Conservation (phyloP, 1,284 basidiomycete genomes). For the Singerocomus inundabilis region DNA sequence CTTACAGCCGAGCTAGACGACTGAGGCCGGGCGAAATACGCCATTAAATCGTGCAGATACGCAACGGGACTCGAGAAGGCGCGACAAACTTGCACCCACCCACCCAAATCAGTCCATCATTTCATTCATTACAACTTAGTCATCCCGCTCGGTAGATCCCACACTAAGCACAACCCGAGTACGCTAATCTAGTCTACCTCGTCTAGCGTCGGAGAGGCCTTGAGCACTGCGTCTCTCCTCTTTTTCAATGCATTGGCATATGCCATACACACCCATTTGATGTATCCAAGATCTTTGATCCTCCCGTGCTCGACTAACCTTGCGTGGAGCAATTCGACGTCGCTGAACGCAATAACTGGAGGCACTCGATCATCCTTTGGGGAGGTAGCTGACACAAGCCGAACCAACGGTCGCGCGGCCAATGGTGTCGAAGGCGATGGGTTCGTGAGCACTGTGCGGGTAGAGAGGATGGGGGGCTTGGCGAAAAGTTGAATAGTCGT, state of each 20-base stretch:
- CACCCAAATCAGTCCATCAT: slow-evolving; percentile 1
- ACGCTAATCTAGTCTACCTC: slow-evolving; percentile 9
- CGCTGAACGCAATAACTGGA: slow-evolving; percentile 62
- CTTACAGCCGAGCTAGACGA: slow-evolving; percentile 53
- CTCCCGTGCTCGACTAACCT: slow-evolving; percentile 49
- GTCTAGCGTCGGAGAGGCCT: slow-evolving; percentile 18
- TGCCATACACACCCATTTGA: slow-evolving; percentile 65
- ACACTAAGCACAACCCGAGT: background rate
- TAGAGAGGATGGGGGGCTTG: slow-evolving; percentile 50
- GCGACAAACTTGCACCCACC: background rate
- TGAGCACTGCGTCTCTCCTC: slow-evolving; percentile 50
- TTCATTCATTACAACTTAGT: slow-evolving; percentile 16
- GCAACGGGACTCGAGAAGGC: slow-evolving; percentile 1
- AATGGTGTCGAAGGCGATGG: slow-evolving; percentile 13
- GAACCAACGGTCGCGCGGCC: slow-evolving; percentile 59
- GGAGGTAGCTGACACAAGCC: slow-evolving; percentile 49
- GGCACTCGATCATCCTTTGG: slow-evolving; percentile 68
- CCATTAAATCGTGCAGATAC: slow-evolving; percentile 25
- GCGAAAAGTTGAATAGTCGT: slow-evolving; percentile 19
- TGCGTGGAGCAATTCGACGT: slow-evolving; percentile 67
- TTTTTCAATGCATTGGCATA: slow-evolving; percentile 64
- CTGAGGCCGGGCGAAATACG: slow-evolving; percentile 46
- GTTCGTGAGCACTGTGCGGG: slow-evolving; percentile 48
- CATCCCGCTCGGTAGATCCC: slow-evolving; percentile 18
- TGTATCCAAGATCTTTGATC: slow-evolving; percentile 49